A percentile compares a stretch with the other conserved stretches of the same genome.
These are phyloP conservation scores for Boletus reticulatus DNA, from an alignment of 768 basidiomycete species.

Conservation along the genomic window DNA sequence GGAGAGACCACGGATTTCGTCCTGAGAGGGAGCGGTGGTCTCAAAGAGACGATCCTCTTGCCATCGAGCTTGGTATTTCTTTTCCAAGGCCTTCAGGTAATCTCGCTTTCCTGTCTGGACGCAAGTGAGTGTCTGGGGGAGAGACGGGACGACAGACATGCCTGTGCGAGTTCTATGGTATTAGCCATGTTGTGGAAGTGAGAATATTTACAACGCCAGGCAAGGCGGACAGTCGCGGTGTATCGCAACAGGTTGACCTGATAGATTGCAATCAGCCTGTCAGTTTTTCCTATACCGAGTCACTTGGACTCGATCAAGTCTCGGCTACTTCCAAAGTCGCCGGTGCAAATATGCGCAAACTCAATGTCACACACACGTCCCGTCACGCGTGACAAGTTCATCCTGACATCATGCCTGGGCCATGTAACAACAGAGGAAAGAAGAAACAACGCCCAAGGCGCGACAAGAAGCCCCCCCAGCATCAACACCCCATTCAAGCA, in stretches of 20 bases:
- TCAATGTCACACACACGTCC: conserved; percentile 31
- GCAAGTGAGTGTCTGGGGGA: conserved; percentile 3
- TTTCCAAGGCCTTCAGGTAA: conserved; percentile 76
- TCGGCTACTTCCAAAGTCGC: conserved; percentile 4
- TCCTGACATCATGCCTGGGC: conserved; percentile 53
- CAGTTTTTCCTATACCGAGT: conserved; percentile 18
- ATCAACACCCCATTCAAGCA: neutral
- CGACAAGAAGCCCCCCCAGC: conserved; percentile 25
- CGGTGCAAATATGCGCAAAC: conserved; percentile 17
- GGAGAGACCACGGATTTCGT: conserved; percentile 63
- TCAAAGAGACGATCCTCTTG: conserved; percentile 76
- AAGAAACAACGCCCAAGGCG: conserved; percentile 36
- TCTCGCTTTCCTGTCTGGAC: conserved; percentile 91
- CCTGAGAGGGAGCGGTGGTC: conserved; percentile 70
- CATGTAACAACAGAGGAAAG: conserved; percentile 52
- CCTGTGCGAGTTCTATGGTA: conserved; percentile 66
- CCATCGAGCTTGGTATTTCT: conserved; percentile 85
- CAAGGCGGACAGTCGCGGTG: conserved; percentile 21
- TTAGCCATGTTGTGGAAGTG: conserved; percentile 46
- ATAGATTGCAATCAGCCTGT: conserved; percentile 24
- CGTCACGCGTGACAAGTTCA: conserved; percentile 30
- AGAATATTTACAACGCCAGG: conserved; percentile 33
- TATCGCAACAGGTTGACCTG: conserved; percentile 23
- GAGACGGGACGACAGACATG: conserved; percentile 19
- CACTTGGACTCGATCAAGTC: conserved; percentile 10